Evolutionary conservation across 1,284 basidiomycete species (phyloP).

Genomic region (Phenoliferia sp.): DNA sequence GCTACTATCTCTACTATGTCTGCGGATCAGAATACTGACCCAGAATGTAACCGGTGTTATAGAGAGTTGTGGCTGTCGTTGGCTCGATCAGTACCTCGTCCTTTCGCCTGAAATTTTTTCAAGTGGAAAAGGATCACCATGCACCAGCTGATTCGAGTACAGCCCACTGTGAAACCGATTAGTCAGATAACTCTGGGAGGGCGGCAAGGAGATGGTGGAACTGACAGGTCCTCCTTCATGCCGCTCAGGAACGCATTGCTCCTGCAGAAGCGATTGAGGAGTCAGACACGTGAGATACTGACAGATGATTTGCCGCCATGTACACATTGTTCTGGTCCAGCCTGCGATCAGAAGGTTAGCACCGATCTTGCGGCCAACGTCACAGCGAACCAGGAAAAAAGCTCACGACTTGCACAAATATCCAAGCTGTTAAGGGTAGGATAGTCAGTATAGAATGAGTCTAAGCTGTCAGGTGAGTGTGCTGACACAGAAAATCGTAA

Average conservation of each 20-base stretch:
- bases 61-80: slow-evolving; percentile 6
- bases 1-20: background rate
- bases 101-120: background rate
- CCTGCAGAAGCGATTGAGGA: slow-evolving; percentile 31
- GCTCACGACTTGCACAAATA: background rate
- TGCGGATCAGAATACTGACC: slow-evolving; percentile 8
- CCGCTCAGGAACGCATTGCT: slow-evolving; percentile 7
- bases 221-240: slow-evolving; percentile 17
- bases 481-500: slow-evolving; percentile 38
- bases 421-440: background rate
- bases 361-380: background rate
- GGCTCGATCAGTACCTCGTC: background rate
- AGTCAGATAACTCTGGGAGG: background rate
- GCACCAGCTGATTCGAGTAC: slow-evolving; percentile 39
- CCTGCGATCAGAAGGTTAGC: background rate
- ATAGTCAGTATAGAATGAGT: background rate
- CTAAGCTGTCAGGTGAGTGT: slow-evolving; percentile 4
- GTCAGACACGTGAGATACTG: background rate
- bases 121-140: slow-evolving; percentile 14
- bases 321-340: background rate
- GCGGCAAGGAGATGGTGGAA: slow-evolving; percentile 1
- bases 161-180: background rate
- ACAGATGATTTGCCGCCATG: too few relatives aligned
- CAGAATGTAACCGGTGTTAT: slow-evolving; percentile 38
- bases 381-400: background rate